phyloP scores from a whole-genome alignment of 2,329 filamentous ascomycete genomes.

The Elsinoe ampelina region DNA sequence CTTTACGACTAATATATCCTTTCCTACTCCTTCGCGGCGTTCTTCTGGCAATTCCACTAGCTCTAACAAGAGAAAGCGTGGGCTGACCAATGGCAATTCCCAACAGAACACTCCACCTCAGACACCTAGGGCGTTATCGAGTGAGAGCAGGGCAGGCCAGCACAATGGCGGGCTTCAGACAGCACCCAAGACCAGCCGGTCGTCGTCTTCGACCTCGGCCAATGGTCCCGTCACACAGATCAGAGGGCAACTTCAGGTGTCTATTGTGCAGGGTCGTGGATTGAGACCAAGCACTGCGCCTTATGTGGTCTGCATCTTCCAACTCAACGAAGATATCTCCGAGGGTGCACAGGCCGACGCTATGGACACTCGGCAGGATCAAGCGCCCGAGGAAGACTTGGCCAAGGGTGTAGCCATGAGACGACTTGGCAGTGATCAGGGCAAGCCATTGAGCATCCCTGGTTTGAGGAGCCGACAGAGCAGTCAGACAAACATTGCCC shows the following conservation, averaged over 20 bases:
- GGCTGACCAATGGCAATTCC: conserved; percentile 76
- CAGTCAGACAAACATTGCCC: conserved; percentile 78
- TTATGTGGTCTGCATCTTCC: conserved; percentile 93
- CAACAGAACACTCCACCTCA: conserved; percentile 87
- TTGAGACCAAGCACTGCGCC: conserved; percentile 76
- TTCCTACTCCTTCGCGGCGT: conserved; percentile 34
- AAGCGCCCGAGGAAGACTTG: conserved; percentile 44
- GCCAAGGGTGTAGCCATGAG: conserved; percentile 42
- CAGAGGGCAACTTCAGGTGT: conserved; percentile 82
- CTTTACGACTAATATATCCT: conserved; percentile 38
- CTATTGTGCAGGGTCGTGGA: conserved; percentile 76
- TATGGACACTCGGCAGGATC: conserved; percentile 33
- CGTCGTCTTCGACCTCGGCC: conserved; percentile 24
- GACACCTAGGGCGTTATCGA: conserved; percentile 77
- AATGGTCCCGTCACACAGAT: conserved; percentile 55
- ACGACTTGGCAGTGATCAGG: conserved; percentile 64
- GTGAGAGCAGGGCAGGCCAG: conserved; percentile 40
- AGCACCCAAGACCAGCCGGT: conserved; percentile 25
- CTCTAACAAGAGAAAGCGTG: conserved; percentile 51
- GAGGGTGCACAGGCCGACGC: conserved; percentile 62
- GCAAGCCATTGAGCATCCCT: conserved; percentile 83
- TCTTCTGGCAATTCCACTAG: conserved; percentile 32
- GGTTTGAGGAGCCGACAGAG: conserved; percentile 88
- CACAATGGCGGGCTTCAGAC: conserved; percentile 26
- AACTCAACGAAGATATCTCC: conserved; percentile 92